phyloP scores from a whole-genome alignment of 495 filamentous ascomycete genomes.

The Aspergillus nanangensis region DNA sequence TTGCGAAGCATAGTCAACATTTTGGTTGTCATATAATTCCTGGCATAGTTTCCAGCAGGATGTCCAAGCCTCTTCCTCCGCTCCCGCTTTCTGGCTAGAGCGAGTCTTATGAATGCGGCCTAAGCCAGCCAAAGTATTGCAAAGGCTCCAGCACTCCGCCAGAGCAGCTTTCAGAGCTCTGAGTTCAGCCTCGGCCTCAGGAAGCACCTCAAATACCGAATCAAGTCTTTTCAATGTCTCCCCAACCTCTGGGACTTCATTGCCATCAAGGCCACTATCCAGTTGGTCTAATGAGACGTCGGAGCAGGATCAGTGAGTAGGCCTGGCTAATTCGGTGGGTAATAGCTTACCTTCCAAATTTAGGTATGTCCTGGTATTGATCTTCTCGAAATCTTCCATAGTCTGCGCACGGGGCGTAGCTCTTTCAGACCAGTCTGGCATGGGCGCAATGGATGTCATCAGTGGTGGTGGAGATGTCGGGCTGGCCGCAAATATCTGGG shows the following conservation, averaged over 20 bases:
- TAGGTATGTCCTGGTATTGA: too few relatives aligned
- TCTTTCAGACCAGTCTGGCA: conserved; percentile 59
- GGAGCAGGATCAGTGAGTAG: too few relatives aligned
- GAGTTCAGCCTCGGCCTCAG: conserved; percentile 59
- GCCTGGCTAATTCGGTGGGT: too few relatives aligned
- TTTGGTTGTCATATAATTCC: conserved; percentile 74
- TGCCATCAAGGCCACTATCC: too few relatives aligned
- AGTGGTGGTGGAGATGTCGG: conserved; percentile 61
- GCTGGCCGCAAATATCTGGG: conserved; percentile 24
- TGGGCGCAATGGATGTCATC: conserved; percentile 62
- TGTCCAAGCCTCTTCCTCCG: conserved; percentile 86
- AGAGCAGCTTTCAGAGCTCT: conserved; percentile 70
- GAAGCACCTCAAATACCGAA: conserved; percentile 21
- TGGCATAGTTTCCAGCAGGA: conserved; percentile 90
- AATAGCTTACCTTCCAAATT: too few relatives aligned
- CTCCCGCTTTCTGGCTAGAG: conserved; percentile 59
- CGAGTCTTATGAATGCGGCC: conserved; percentile 80
- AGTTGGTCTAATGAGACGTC: too few relatives aligned
- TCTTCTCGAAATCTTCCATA: conserved; percentile 63
- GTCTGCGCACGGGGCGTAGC: conserved; percentile 82
- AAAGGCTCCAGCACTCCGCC: conserved; percentile 89
- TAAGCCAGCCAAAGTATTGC: conserved; percentile 81
- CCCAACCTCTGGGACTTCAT: too few relatives aligned
- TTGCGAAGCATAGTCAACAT: conserved; percentile 67
- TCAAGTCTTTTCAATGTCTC: conserved; percentile 29